A percentile compares a stretch with the other conserved stretches of the same genome.
Evolutionary conservation across 805 yeast genomes (phyloP).

Genomic region (Candida nitratophila): DNA sequence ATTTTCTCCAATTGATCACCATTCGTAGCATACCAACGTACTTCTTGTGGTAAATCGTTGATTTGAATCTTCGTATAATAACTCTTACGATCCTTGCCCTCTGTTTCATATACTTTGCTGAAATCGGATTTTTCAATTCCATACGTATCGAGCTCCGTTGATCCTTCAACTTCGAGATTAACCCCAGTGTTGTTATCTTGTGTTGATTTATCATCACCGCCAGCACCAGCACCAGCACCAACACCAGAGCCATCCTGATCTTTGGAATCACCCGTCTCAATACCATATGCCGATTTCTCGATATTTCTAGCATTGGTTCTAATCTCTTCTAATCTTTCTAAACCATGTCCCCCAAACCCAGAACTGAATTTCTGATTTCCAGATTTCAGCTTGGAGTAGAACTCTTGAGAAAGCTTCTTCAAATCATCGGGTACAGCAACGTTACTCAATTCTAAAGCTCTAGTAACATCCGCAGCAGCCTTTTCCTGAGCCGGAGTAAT

Average conservation of each 20-base stretch:
- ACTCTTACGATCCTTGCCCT: slow-evolving; percentile 3
- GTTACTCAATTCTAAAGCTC: slow-evolving; percentile 56
- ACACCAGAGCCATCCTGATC: slow-evolving; percentile 10
- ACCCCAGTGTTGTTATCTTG: no score
- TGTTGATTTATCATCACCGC: slow-evolving; percentile 2
- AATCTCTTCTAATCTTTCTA: slow-evolving; percentile 64
- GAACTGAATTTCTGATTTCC: slow-evolving; percentile 59
- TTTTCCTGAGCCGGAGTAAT: slow-evolving; percentile 55
- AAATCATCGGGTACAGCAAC: slow-evolving; percentile 47
- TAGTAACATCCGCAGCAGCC: slow-evolving; percentile 60
- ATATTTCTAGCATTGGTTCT: slow-evolving; percentile 43
- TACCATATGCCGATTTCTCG: slow-evolving; percentile 45
- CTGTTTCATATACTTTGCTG: slow-evolving; percentile 7
- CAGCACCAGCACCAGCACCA: background rate
- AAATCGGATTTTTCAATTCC: slow-evolving; percentile 31
- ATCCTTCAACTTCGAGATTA: no score
- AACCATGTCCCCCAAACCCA: slow-evolving; percentile 93
- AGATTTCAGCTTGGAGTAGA: slow-evolving; percentile 50
- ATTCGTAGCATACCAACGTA: slow-evolving; percentile 72
- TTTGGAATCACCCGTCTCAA: slow-evolving; percentile 21
- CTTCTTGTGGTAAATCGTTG: slow-evolving; percentile 79
- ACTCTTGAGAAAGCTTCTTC: slow-evolving; percentile 41
- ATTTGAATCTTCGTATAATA: slow-evolving; percentile 54
- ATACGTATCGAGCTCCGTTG: slow-evolving; percentile 16
- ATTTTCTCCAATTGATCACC: slow-evolving; percentile 56